Evolutionary conservation across 345 rosid species (phyloP), one percentile per base, ranked within the genome.

Genomic region (Syzygium oleosum): DNA sequence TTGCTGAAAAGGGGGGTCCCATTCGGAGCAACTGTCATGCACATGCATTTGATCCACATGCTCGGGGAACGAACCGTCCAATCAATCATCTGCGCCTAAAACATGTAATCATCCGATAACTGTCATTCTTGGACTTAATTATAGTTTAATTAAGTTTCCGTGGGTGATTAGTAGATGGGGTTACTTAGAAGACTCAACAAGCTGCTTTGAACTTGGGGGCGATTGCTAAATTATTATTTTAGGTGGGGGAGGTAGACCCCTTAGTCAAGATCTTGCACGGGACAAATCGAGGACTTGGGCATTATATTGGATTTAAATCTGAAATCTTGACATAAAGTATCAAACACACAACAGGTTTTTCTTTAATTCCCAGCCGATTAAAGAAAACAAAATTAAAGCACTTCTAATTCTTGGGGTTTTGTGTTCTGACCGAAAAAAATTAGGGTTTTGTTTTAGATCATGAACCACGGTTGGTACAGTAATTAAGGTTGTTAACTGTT

Each of bases 21-120:
- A 85, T 87, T 14, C 34, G 29, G 85, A 85, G 90, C 90, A 89
- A 89, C 88, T 88, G 88, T 88, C 87, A 87, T 17, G 86, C 85
- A 80, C 87, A 87, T 17, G 86, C 85, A 80, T 85, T 91, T 87
- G 89, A 86, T 84, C 87, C 88, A 89, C 90, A 89, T 83, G 90
- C 87, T 49, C 58, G 55, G 34, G 38, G 85, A 46, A 19, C 80
- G 80, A 73, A 73, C 80, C 80, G 19, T 13, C 49, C 80, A 73
- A 73, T 73, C 80, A 73, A 34, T 73, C 49, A 73, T 21, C 46
- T 73, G 43, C 9, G 12, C 80, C 16, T 34, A 73, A 73, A 73
- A 23, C 38, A 34, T 73, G 80, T 34, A 9, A 34, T 34, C 80
- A 34, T 73, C 25, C 5, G 49, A 34, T 73, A 73, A 73, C 80